Evolutionary conservation across 352 stramenopile species (phyloP), one percentile per base, ranked within the genome.

Genomic region (Pythium vanterpoolii): DNA sequence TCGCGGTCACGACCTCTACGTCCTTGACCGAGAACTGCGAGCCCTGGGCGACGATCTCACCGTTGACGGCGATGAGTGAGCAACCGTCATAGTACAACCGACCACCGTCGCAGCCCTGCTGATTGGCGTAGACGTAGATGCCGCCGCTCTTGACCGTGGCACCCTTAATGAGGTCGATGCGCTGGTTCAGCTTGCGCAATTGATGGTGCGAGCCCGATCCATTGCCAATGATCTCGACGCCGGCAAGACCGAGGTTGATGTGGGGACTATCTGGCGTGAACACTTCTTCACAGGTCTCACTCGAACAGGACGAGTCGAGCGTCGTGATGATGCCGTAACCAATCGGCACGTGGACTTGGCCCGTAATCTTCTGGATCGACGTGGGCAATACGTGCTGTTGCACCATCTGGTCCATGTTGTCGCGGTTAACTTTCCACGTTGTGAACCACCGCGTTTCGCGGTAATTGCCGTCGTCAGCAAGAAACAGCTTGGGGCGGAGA

Each of bases 381-480:
- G 56, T 89, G 54, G 69, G 86, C 68, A 98, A 66, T 52, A 95
- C 77, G 39, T 93, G 77, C 47, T 83, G 70, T 31, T 93, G 75
- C 1, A 96, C 65, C 18, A 77, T 76, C 33, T 77, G 69, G 23
- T 69, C 68, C 48, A 65, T 66, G 27, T 47, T 57, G 8, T 79
- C 69, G 55, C 57, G 64, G 27, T 55, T 65, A 14, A 75, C 51
- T 61, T 95, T 95, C 83, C 83, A 95, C 46, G 86, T 89, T 27
- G 86, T 95, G 69, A 95, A 95, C 76, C 96, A 99, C 46, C 96
- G 78, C 42, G 81, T 96, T 77, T 99, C 97, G 36, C 96, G 83
- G 79, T 99, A 99, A 74, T 99, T 99, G 59, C 97, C 97, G 75
- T 98, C 91, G 73, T 99, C 96, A 0, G 97, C 96, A 53, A 98